Conservation (phyloP, 805 yeast genomes). For the Zygoascus flipseniorum region DNA sequence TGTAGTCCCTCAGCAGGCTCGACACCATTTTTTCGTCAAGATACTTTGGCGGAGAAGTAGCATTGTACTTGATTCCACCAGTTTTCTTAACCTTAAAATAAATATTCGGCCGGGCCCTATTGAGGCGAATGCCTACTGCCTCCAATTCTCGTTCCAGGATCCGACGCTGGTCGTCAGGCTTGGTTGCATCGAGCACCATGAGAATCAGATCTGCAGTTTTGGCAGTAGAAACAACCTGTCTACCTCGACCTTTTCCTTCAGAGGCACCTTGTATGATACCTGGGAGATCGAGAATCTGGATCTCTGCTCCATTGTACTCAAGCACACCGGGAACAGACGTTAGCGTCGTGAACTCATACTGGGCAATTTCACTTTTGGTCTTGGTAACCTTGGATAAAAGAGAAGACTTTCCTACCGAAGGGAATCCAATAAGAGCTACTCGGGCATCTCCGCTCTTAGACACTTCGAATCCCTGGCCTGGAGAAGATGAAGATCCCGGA, state of each 20-base stretch:
- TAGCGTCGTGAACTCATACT: constrained; percentile 89
- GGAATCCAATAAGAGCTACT: constrained; percentile 91
- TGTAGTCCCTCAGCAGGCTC: constrained; percentile 74
- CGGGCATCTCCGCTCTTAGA: constrained; percentile 95
- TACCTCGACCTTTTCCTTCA: constrained; percentile 95
- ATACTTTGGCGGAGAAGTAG: constrained; percentile 72
- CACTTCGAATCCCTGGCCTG: constrained; percentile 89
- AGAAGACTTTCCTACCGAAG: constrained; percentile 95
- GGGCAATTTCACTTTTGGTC: constrained; percentile 91
- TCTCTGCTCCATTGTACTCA: constrained; percentile 93
- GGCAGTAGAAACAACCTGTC: constrained; percentile 94
- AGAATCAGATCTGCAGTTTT: constrained; percentile 87
- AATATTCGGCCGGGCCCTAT: constrained; percentile 73
- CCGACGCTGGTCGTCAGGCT: constrained; percentile 79
- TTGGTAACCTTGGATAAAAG: constrained; percentile 82
- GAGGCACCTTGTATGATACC: constrained; percentile 96
- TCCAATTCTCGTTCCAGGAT: constrained; percentile 85
- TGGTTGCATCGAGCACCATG: constrained; percentile 94
- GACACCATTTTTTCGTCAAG: constrained; percentile 73
- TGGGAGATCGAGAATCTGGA: constrained; percentile 94
- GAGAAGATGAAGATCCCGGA: constrained; percentile 56
- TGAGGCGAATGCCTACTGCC: constrained; percentile 86
- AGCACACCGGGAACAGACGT: constrained; percentile 95
- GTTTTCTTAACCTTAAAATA: constrained; percentile 70
- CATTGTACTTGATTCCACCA: constrained; percentile 84